A percentile compares a stretch with the other conserved stretches of the same genome.
Evolutionary conservation across 371 early-diverging fungal genomes (phyloP).

Genomic region (Funneliformis caledonium): DNA sequence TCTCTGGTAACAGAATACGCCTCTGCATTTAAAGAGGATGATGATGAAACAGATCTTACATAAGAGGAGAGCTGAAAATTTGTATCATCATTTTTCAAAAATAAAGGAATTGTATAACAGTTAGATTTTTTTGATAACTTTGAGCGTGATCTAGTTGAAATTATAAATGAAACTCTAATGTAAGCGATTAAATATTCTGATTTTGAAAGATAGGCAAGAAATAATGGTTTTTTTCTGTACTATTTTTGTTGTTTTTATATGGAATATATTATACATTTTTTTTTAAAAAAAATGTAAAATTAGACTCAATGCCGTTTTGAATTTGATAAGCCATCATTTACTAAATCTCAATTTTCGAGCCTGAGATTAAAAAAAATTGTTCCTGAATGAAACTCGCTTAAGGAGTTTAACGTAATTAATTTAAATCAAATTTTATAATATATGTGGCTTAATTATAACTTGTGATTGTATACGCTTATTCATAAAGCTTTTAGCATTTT

Average conservation of each 20-base stretch:
- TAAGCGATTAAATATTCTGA: conserved; percentile 53
- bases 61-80: conserved; percentile 71
- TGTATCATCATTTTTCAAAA: conserved; percentile 78
- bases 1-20: background rate
- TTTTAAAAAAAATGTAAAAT: background rate
- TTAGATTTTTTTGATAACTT: conserved; percentile 89
- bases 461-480: background rate
- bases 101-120: conserved; percentile 91
- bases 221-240: background rate
- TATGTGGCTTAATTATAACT: background rate
- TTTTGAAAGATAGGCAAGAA: conserved; percentile 56
- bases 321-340: conserved; percentile 82
- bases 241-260: background rate
- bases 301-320: conserved; percentile 67
- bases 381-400: too few species aligned
- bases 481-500: conserved; percentile 61
- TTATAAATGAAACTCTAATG: conserved; percentile 74
- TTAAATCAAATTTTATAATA: too few species aligned
- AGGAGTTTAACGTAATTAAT: too few species aligned
- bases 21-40: background rate
- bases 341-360: conserved; percentile 69
- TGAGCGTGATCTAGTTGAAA: conserved; percentile 75
- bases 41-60: conserved; percentile 27
- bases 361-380: conserved; percentile 64
- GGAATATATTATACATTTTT: background rate